Evolutionary conservation across 2,329 filamentous ascomycete species (phyloP), one percentile per base, ranked within the genome.

Genomic region (Colletotrichum phormii): DNA sequence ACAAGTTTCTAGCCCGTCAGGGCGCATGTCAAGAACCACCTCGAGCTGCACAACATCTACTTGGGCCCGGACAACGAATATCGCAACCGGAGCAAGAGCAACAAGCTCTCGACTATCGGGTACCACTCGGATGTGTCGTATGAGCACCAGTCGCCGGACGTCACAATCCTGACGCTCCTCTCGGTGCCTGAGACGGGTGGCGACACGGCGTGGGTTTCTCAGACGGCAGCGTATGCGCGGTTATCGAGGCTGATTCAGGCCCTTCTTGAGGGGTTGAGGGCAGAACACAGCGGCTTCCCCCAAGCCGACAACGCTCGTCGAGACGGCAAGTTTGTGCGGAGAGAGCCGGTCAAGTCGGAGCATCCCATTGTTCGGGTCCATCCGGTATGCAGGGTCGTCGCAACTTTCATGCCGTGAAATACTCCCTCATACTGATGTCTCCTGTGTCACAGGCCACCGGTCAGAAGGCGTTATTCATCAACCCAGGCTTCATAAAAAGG

Each of bases 351-450:
- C 5, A 87, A 86, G 29, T 89, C 86, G 5, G 86, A 91, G 57
- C 92, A 94, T 77, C 92, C 92, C 0, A 81, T 94, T 66, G 89
- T 94, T 0, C 84, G 91, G 26, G 92, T 92, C 1, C 92, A 94
- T 78, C 92, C 92, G 1, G 81, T 80, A 74, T 91, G 87, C 87
- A 83, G 18, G 72, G 9, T 24, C 37, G 18, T 11, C 12, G 3
- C 18, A 0, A 49, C 3, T 22, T n/a, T 8, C 8, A 49, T 8
- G 5, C 15, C 11, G 31, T 13, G 11, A 8, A 24, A 24, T 13
- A 1, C 3, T 11, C 22, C 13, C 61, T 13, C 11, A 26, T 73
- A 22, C 53, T 54, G 11, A 0, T 9, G 0, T 11, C 5, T 5
- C 11, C 0, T 8, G 5, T 15, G 9, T 26, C 6, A 5, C 53